Conservation (phyloP, 306 rosid species). For the Trifolium fragiferum region DNA sequence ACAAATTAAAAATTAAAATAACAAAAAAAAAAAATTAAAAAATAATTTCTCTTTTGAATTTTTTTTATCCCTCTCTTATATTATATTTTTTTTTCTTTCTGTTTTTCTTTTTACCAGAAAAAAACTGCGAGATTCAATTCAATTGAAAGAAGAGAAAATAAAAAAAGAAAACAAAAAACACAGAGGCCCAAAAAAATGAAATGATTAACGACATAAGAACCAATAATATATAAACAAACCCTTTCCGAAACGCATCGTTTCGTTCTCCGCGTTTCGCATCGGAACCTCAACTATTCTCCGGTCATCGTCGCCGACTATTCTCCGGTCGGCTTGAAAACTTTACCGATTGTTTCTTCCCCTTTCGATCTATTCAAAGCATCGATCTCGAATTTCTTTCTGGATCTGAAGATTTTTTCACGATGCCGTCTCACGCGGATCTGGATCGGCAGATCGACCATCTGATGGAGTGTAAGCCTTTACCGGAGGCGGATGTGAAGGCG, state of each 20-base stretch:
- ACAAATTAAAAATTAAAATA: slow-evolving; percentile 25
- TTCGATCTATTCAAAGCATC: slow-evolving; percentile 41
- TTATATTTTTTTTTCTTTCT: neutral
- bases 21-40: neutral
- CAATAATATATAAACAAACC: slow-evolving; percentile 28
- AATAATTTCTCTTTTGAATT: neutral
- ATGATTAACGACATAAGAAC: slow-evolving; percentile 58
- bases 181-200: slow-evolving; percentile 29
- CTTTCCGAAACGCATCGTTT: slow-evolving; percentile 56
- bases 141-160: slow-evolving; percentile 23
- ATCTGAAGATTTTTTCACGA: slow-evolving; percentile 63
- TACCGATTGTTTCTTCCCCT: slow-evolving; percentile 20
- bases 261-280: slow-evolving; percentile 42
- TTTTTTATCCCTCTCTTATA: neutral
- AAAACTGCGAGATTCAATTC: slow-evolving; percentile 13
- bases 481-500: slow-evolving; percentile 90
- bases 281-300: slow-evolving; percentile 37
- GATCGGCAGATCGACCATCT: slow-evolving; percentile 99
- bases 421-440: slow-evolving; percentile 98
- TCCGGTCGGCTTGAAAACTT: slow-evolving; percentile 17
- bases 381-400: slow-evolving; percentile 34
- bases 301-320: slow-evolving; percentile 45
- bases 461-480: slow-evolving; percentile 93
- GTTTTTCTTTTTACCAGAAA: slow-evolving; percentile 23
- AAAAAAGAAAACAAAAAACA: neutral